Percentiles rank a stretch among this genome's conserved stretches.
These are phyloP conservation scores for Colletotrichum euphorbiae DNA, from an alignment of 2,329 filamentous ascomycete genomes.

Conservation along the genomic window DNA sequence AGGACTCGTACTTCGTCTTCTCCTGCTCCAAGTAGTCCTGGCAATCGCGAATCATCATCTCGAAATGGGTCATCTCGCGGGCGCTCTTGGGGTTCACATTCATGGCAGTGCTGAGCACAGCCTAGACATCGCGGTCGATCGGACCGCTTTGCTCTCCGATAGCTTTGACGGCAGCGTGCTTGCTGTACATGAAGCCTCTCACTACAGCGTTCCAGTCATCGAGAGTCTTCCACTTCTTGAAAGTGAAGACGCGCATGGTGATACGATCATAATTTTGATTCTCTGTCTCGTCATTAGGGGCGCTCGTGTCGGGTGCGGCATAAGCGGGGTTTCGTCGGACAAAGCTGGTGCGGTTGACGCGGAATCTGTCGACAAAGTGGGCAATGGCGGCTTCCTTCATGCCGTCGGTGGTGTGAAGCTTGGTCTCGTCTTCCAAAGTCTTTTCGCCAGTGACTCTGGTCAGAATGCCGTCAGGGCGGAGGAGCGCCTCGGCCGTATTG, in stretches of 20 bases:
- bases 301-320: background rate
- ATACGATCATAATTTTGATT: background rate
- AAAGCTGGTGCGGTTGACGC: background rate
- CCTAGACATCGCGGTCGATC: no score
- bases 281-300: background rate
- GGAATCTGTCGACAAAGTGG: background rate
- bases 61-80: no score
- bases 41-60: no score
- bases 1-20: no score
- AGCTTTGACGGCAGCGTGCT: no score
- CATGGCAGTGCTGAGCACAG: no score
- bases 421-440: background rate
- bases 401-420: background rate
- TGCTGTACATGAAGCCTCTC: background rate
- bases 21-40: no score
- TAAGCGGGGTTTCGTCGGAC: background rate
- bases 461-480: no score
- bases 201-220: background rate
- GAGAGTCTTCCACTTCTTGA: background rate
- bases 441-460: background rate
- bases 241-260: background rate
- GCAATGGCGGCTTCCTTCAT: background rate
- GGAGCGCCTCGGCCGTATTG: no score
- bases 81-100: no score
- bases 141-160: no score